Evolutionary conservation across 768 basidiomycete genomes (phyloP).

Genomic region (Amanita exitialis): DNA sequence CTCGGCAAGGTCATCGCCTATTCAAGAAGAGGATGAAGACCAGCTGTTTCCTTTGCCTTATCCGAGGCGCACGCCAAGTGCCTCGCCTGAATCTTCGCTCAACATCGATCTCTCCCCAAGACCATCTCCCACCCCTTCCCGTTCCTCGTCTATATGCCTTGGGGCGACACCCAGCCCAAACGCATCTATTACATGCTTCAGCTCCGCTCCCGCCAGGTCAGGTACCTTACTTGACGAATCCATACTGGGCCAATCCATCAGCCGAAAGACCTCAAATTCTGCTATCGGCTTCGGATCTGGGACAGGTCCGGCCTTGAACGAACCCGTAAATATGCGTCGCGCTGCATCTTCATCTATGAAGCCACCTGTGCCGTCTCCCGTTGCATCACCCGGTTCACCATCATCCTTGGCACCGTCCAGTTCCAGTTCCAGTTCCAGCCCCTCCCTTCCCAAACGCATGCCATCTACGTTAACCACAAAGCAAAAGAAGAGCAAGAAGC

Average conservation of each 20-base stretch:
- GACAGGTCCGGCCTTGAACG: background rate
- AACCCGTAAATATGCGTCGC: background rate
- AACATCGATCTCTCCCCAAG: slow-evolving; percentile 10
- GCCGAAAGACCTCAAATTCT: background rate
- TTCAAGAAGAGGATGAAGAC: slow-evolving; percentile 46
- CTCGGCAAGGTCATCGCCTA: slow-evolving; percentile 22
- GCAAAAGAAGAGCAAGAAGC: slow-evolving; percentile 6
- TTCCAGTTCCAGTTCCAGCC: background rate
- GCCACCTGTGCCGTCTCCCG: background rate
- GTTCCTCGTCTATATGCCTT: background rate
- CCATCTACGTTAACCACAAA: background rate
- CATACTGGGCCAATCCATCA: slow-evolving; percentile 3
- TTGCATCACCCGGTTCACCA: background rate
- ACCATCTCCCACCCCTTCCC: slow-evolving; percentile 11
- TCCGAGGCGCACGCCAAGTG: slow-evolving; percentile 41
- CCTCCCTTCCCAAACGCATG: background rate
- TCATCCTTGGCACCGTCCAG: background rate
- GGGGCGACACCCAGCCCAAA: slow-evolving; percentile 21
- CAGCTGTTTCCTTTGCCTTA: slow-evolving; percentile 52
- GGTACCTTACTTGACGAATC: slow-evolving; percentile 6
- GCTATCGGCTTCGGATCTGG: background rate
- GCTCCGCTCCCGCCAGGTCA: slow-evolving; percentile 4
- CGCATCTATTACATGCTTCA: slow-evolving; percentile 18
- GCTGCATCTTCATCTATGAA: background rate
- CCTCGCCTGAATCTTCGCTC: slow-evolving; percentile 20